These are phyloP conservation scores for Parafenestella ontariensis DNA, from an alignment of 2,329 filamentous ascomycete species.

Conservation along the genomic window DNA sequence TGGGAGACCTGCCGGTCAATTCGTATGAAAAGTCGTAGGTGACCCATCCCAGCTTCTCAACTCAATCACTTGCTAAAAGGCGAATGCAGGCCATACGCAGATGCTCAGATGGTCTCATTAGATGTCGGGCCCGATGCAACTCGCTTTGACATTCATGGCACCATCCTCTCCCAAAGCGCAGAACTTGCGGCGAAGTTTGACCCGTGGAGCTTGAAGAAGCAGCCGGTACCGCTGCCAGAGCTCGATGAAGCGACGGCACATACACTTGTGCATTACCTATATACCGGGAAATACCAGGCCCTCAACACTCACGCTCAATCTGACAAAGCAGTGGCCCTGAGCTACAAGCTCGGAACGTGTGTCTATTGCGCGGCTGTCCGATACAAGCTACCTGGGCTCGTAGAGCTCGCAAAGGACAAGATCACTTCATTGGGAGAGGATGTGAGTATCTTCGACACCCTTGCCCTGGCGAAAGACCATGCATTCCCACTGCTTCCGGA, in stretches of 20 bases:
- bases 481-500: conserved; percentile 31
- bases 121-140: conserved; percentile 26
- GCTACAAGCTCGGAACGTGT: conserved; percentile 29
- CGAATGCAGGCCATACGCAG: conserved; percentile 25
- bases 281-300: conserved; percentile 29
- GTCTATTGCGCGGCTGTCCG: conserved; percentile 37
- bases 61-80: neutral
- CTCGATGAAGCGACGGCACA: conserved; percentile 33
- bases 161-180: conserved; percentile 30
- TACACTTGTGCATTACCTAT: conserved; percentile 34
- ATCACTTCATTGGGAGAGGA: conserved; percentile 24
- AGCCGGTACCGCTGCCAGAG: conserved; percentile 28
- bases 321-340: conserved; percentile 5
- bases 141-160: conserved; percentile 34
- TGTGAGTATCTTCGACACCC: conserved; percentile 30
- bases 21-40: conserved; percentile 24
- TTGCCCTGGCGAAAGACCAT: conserved; percentile 27
- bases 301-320: conserved; percentile 4
- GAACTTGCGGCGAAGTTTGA: conserved; percentile 23
- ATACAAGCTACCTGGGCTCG: conserved; percentile 34
- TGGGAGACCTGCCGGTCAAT: conserved; percentile 5
- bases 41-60: neutral
- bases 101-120: conserved; percentile 24
- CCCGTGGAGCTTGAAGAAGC: conserved; percentile 14
- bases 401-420: conserved; percentile 30